Evolutionary conservation across 2,329 filamentous ascomycete genomes (phyloP), one percentile per base, ranked within the genome.

Genomic region (Bipolaris sorokiniana): DNA sequence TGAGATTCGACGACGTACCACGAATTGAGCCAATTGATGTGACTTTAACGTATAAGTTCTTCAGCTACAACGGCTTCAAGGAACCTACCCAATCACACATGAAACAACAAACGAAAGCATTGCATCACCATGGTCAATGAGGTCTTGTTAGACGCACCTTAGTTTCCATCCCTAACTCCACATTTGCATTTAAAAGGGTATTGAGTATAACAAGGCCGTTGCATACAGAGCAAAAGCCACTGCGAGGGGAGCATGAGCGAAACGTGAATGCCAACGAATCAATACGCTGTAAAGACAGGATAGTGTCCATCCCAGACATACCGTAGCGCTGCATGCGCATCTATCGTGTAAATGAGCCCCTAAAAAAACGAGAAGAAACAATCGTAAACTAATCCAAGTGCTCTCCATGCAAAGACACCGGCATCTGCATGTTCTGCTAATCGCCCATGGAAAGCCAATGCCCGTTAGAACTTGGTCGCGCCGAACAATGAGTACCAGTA

Each of bases 221-320:
- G 52, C 49, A 45, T 56, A 51, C 47, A 53, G 56, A 56, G 56
- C 57, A 57, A 51, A 64, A 64, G 37, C 57, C 54, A 52, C 60
- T 55, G 31, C 47, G 53, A 41, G 28, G 56, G 54, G 59, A 51
- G 42, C 59, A 59, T 66, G 61, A 52, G 34, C 65, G 56, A 61
- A 57, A 64, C 58, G 52, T 56, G 47, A 53, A 51, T 57, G 47
- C 59, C 37, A 56, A 48, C 47, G 44, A 47, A 56, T 28, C 37
- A 42, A 46, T 47, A 56, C 59, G 59, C 67, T 66, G 69, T 74
- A 74, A 65, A 57, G 69, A 75, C 38, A 72, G 73, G 56, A 67
- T 65, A 61, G 63, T 62, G 63, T 59, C 56, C 59, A 60, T 65
- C 66, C 67, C 63, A 42, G 61, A 49, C 55, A 61, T 68, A 59